Evolutionary conservation across 2,329 filamentous ascomycete species (phyloP).

Genomic region (Phaeosphaeriaceae sp.): DNA sequence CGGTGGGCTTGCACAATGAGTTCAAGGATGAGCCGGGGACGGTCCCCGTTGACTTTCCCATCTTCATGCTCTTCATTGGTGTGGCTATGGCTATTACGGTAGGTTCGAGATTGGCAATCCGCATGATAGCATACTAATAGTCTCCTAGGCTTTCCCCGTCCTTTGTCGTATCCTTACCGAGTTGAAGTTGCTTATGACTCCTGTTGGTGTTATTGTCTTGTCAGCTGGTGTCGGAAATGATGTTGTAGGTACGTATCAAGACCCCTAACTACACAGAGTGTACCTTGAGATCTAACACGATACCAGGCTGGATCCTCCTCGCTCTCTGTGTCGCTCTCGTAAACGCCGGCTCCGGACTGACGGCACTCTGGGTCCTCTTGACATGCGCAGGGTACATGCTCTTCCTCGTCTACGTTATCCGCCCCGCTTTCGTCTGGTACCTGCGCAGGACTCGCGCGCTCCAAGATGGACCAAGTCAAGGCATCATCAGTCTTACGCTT

Average conservation of each 20-base stretch:
- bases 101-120: slow-evolving; percentile 24
- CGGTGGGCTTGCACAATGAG: slow-evolving; percentile 79
- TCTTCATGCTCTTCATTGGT: slow-evolving; percentile 81
- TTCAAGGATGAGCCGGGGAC: slow-evolving; percentile 67
- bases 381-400: slow-evolving; percentile 76
- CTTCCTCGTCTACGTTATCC: slow-evolving; percentile 75
- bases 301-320: slow-evolving; percentile 80
- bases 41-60: slow-evolving; percentile 66
- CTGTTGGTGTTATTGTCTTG: slow-evolving; percentile 86
- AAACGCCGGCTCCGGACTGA: slow-evolving; percentile 82
- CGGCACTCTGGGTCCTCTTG: slow-evolving; percentile 84
- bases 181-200: slow-evolving; percentile 81
- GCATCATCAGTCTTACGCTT: slow-evolving; percentile 81
- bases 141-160: slow-evolving; percentile 75
- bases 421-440: slow-evolving; percentile 76
- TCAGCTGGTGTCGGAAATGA: slow-evolving; percentile 94
- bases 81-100: slow-evolving; percentile 93
- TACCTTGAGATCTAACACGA: neutral
- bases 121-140: slow-evolving; percentile 9
- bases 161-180: slow-evolving; percentile 93
- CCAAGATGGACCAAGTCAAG: slow-evolving; percentile 86
- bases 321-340: slow-evolving; percentile 93
- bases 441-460: slow-evolving; percentile 77
- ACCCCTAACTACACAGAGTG: neutral
- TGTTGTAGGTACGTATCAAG: slow-evolving; percentile 64